Evolutionary conservation across 1,139 yeast species (phyloP).

Genomic region (Oligophagozyma castellii): DNA sequence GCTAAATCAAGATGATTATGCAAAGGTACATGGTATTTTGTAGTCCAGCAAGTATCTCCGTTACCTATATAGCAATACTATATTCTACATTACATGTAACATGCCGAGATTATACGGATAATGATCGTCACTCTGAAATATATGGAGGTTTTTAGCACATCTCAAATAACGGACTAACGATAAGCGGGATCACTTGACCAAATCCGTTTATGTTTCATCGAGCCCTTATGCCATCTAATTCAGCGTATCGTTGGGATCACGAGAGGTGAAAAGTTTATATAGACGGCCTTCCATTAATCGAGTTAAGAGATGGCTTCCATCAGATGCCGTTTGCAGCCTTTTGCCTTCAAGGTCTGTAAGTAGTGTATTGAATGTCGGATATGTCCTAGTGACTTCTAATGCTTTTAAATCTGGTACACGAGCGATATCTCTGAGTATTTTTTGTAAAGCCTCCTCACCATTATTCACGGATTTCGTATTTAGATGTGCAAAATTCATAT

Average conservation of each 20-base stretch:
- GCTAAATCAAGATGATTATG: slow-evolving; percentile 40
- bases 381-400: slow-evolving; percentile 23
- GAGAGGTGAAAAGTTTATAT: slow-evolving; percentile 33
- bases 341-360: slow-evolving; percentile 24
- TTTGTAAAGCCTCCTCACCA: slow-evolving; percentile 32
- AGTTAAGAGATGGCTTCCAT: slow-evolving; percentile 29
- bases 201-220: too few relatives aligned
- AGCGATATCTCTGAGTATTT: slow-evolving; percentile 41
- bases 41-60: too few relatives aligned
- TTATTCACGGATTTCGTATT: slow-evolving; percentile 41
- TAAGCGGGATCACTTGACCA: too few relatives aligned
- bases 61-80: too few relatives aligned
- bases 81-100: too few relatives aligned
- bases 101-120: too few relatives aligned
- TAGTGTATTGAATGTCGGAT: slow-evolving; percentile 29
- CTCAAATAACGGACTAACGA: too few relatives aligned
- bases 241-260: slow-evolving; percentile 35
- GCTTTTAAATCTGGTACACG: slow-evolving; percentile 36
- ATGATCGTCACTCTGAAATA: too few relatives aligned
- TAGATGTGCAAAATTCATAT: slow-evolving; percentile 39
- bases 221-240: slow-evolving; percentile 4
- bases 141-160: too few relatives aligned
- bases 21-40: slow-evolving; percentile 35
- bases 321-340: slow-evolving; percentile 17
- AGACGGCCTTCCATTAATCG: slow-evolving; percentile 33